phyloP scores from a whole-genome alignment of 2,329 filamentous ascomycete genomes.

The Cladosporium oxysporum region DNA sequence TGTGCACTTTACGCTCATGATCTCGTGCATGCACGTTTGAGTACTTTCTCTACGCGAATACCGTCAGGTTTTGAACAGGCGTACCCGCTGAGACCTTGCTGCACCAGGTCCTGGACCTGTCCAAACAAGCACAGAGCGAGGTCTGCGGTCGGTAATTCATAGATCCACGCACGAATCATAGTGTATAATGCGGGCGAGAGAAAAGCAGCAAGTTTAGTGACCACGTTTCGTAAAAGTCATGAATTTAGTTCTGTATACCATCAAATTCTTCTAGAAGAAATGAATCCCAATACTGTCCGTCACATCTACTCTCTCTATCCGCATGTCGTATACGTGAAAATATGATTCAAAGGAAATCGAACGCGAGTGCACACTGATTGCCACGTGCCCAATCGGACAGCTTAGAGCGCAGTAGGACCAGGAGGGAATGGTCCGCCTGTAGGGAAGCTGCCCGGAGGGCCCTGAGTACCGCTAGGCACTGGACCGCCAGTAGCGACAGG shows the following conservation, averaged over 20 bases:
- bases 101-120: neutral
- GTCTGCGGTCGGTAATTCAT: neutral
- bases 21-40: no score
- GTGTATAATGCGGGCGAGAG: neutral
- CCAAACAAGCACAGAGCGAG: neutral
- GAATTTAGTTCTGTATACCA: neutral
- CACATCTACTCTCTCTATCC: neutral
- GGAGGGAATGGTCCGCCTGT: neutral
- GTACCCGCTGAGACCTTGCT: no score
- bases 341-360: neutral
- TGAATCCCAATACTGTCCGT: neutral
- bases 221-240: neutral
- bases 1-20: neutral
- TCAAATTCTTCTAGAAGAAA: neutral
- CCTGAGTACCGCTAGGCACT: slow-evolving; percentile 11
- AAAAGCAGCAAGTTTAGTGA: neutral
- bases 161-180: neutral
- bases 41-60: no score
- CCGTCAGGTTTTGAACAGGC: no score
- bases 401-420: neutral
- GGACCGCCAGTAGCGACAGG: neutral
- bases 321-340: neutral
- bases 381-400: neutral
- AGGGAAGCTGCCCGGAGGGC: neutral
- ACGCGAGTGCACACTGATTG: neutral